Evolutionary conservation across 2,329 filamentous ascomycete genomes (phyloP), one percentile per base, ranked within the genome.

Genomic region (Monosporascus sp.): DNA sequence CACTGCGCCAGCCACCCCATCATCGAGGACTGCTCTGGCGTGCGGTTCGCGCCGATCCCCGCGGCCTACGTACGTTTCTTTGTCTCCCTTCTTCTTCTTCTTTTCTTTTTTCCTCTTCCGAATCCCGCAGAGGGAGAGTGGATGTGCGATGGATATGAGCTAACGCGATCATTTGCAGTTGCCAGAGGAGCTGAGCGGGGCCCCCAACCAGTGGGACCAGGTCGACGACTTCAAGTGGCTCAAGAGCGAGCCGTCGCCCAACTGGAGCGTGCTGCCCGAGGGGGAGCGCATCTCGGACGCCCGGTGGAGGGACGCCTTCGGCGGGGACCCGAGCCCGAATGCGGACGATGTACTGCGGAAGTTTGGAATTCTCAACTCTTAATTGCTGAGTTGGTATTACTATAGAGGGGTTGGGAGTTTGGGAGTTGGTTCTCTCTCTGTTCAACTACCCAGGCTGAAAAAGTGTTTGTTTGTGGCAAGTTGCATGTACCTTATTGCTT

Each of bases 191-290:
- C 65, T 65, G 9, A 61, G 68, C 8, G 51, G 61, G 1, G 59
- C 65, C 3, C 71, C 72, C 53, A 93, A 96, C 67, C 82, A 88
- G 62, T 99, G 90, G 90, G 81, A 92, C 61, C 84, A 94, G 63
- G 89, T 97, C 17, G 90, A 97, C 68, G 94, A 99, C 69, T 99
- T 99, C 77, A 96, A 96, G 72, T 97, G 94, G 94, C 80, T 97
- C 57, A 95, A 92, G 70, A 78, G 82, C 17, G 90, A 89, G 53
- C 83, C 83, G 31, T 97, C 90, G 65, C 94, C 94, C 2, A 92
- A 99, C 66, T 99, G 93, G 90, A 82, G 76, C 36, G 71, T 90
- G 2, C 62, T 97, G 22, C 74, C 82, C 1, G 78, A 83, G 50
- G 75, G 75, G 1, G 74, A 85, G 51, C 79, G 79, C 24, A 71